Evolutionary conservation across 1,284 basidiomycete species (phyloP), one percentile per base, ranked within the genome.

Genomic region (Phenoliferia sp.): DNA sequence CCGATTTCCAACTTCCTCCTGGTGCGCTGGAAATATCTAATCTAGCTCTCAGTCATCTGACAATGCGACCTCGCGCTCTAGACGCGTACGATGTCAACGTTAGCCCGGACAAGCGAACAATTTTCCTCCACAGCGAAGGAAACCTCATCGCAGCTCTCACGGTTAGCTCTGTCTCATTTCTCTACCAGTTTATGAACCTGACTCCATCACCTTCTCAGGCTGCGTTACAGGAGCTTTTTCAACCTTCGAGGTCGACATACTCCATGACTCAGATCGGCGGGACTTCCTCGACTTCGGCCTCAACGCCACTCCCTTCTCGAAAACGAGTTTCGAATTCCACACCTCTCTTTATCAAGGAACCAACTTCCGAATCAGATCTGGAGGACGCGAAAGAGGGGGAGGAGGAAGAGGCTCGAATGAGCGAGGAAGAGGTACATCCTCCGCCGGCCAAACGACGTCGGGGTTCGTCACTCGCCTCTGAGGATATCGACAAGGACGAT

Each of bases 41-140:
- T n/a, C n/a, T 67, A 32, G 79, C 69, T 2, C 1, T 54, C 28
- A 55, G 0, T 0, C n/a, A 2, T 3, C 12, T 33, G 28, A 28
- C 19, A n/a, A 19, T 44, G 35, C 2, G 3, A 4, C 15, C 32
- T 32, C 12, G 33, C 58, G 3, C 1, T 10, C 19, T 58, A 92
- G 92, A 90, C 69, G 84, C 87, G 1, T 93, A 90, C 75, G 96
- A 99, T 77, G 88, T 99, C 77, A 99, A 99, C 75, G 90, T 99
- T 69, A 93, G 88, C 73, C 95, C 96, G 0, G 96, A 99, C 80
- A 99, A 99, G 78, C 85, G 96, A 6, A 96, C 92, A 0, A 90
- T 99, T 44, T 88, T 97, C 64, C 78, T 99, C 15, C 94, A 98
- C 76, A 88, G 88, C 77, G 96, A 99, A 78, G 83, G 83, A 5